These are phyloP conservation scores for Phylloporus sp. DNA, from an alignment of 768 basidiomycete genomes.

Conservation along the genomic window DNA sequence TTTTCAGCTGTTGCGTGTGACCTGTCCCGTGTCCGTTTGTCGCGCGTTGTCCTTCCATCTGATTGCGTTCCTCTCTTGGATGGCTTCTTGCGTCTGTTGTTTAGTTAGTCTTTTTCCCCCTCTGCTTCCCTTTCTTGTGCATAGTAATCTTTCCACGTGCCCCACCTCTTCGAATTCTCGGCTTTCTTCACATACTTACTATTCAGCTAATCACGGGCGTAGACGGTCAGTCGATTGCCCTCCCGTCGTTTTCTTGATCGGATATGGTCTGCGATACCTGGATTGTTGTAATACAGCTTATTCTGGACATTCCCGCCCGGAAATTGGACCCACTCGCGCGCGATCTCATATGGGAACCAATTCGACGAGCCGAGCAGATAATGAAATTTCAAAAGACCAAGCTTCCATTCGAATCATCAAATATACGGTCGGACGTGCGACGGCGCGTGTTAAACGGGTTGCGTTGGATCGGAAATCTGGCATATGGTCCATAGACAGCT, in stretches of 20 bases:
- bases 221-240: constrained; percentile 14
- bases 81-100: constrained; percentile 20
- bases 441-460: neutral
- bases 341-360: neutral
- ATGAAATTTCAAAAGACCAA: constrained; percentile 12
- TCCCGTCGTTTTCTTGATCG: constrained; percentile 22
- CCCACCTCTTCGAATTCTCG: neutral
- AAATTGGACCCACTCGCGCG: constrained; percentile 6
- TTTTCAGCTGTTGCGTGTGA: constrained; percentile 13
- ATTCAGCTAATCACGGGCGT: constrained; percentile 21
- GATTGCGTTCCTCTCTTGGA: constrained; percentile 12
- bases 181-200: constrained; percentile 22
- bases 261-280: constrained; percentile 34
- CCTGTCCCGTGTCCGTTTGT: constrained; percentile 5
- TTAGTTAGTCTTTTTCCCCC: constrained; percentile 11
- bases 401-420: constrained; percentile 17
- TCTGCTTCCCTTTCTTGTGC: constrained; percentile 15
- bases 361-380: neutral
- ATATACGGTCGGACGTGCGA: neutral
- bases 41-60: constrained; percentile 8
- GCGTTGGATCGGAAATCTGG: constrained; percentile 10
- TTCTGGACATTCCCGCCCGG: constrained; percentile 24
- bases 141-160: constrained; percentile 16
- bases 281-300: constrained; percentile 34
- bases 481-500: neutral